A percentile compares a stretch with the other conserved stretches of the same genome.
Conservation (phyloP, 345 rosid species). For the Isatis tinctoria region DNA sequence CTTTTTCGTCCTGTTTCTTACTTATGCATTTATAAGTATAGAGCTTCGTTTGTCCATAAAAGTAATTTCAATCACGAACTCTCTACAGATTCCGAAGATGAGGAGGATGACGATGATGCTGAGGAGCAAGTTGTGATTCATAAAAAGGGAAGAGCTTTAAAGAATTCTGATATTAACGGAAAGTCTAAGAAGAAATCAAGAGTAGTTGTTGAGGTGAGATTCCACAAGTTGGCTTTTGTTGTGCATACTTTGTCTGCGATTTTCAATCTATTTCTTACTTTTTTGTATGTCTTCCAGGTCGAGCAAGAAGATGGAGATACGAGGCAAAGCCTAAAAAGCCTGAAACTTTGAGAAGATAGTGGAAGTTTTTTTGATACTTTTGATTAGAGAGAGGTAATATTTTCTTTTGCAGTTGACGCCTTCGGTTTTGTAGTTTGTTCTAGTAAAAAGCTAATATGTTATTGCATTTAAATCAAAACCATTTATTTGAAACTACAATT, state of each 20-base stretch:
- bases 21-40: background rate
- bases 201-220: slow-evolving; percentile 74
- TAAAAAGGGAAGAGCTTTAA: slow-evolving; percentile 35
- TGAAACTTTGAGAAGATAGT: slow-evolving; percentile 4
- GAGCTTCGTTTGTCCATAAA: background rate
- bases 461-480: background rate
- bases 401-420: too few relatives aligned
- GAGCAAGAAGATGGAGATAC: slow-evolving; percentile 52
- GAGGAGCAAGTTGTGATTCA: slow-evolving; percentile 12
- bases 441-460: slow-evolving; percentile 15
- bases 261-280: background rate
- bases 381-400: background rate
- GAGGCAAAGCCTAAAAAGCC: slow-evolving; percentile 32
- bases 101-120: background rate
- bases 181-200: slow-evolving; percentile 68
- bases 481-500: background rate
- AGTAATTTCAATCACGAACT: background rate
- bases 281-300: slow-evolving; percentile 37
- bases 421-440: background rate
- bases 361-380: background rate
- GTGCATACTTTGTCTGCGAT: background rate
- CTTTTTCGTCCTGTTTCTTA: background rate
- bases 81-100: background rate
- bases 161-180: slow-evolving; percentile 42
- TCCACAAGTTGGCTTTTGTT: background rate